A percentile compares a stretch with the other conserved stretches of the same genome.
Evolutionary conservation across 108 stramenopile species (phyloP).

Genomic region (Discostella pseudostelligera): DNA sequence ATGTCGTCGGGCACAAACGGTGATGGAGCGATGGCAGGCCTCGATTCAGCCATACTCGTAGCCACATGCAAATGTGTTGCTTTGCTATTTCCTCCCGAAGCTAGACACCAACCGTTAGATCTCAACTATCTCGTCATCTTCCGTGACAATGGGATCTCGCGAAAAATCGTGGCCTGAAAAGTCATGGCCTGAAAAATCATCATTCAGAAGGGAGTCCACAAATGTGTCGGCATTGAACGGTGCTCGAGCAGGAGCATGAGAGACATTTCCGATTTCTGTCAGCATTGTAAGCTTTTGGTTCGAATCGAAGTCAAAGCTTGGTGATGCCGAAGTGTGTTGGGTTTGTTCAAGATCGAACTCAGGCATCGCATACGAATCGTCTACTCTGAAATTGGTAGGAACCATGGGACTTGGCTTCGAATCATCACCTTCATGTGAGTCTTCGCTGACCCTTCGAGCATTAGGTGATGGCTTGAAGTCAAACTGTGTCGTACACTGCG

Average conservation of each 20-base stretch:
- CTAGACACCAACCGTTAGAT: neutral
- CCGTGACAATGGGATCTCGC: slow-evolving; percentile 6
- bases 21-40: too few relatives aligned
- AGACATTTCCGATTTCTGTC: neutral
- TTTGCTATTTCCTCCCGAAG: too few relatives aligned
- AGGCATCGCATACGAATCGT: neutral
- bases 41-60: too few relatives aligned
- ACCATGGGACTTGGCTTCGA: slow-evolving; percentile 4
- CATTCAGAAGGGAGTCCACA: slow-evolving; percentile 11
- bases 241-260: neutral
- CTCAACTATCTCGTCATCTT: slow-evolving; percentile 11
- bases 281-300: neutral
- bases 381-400: neutral
- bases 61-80: too few relatives aligned
- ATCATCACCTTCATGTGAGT: slow-evolving; percentile 2
- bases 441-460: slow-evolving; percentile 9
- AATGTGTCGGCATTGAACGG: slow-evolving; percentile 4
- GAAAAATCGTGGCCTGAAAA: slow-evolving; percentile 10
- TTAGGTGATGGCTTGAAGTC: slow-evolving; percentile 8
- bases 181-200: slow-evolving; percentile 8
- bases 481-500: slow-evolving; percentile 1
- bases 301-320: slow-evolving; percentile 1
- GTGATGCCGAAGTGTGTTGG: neutral
- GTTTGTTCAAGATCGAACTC: slow-evolving; percentile 1
- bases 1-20: too few relatives aligned